phyloP scores from a whole-genome alignment of 2,329 filamentous ascomycete species.

The Pseudogymnoascus sp. region DNA sequence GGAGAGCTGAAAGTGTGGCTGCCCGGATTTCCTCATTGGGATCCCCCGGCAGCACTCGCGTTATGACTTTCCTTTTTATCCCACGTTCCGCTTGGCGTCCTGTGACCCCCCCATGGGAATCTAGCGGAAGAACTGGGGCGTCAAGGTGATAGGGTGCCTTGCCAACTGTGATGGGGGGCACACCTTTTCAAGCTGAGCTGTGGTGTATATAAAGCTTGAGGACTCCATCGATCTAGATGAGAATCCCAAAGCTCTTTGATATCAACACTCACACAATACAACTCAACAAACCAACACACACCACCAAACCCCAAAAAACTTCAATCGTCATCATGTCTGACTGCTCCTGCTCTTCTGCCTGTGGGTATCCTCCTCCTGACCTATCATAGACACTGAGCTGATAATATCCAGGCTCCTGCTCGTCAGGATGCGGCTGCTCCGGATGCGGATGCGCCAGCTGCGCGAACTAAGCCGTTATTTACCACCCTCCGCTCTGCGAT shows the following conservation, averaged over 20 bases:
- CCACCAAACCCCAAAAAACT: not conserved
- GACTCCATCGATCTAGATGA: not conserved
- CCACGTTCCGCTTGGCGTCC: not conserved
- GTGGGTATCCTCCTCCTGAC: not conserved
- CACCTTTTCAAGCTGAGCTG: not conserved
- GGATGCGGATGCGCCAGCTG: not conserved
- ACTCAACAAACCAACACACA: constrained; percentile 2
- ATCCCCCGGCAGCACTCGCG: not conserved
- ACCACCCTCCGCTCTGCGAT: not conserved
- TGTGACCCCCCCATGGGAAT: not conserved
- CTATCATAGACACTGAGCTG: not conserved
- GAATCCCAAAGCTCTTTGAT: not conserved
- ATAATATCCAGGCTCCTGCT: not conserved
- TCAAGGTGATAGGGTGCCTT: not conserved
- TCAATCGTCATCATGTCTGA: not conserved
- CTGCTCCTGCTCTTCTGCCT: not conserved
- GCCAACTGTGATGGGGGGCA: not conserved
- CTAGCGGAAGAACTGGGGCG: not conserved
- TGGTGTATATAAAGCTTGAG: constrained; percentile 3
- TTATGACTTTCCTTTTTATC: constrained; percentile 7
- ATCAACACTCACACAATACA: constrained; percentile 4
- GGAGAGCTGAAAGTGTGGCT: not conserved
- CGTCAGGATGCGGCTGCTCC: not conserved
- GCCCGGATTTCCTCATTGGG: not conserved
- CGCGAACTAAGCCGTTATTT: not conserved